phyloP scores from a whole-genome alignment of 2,329 filamentous ascomycete species.

The Talaromyces sp. region DNA sequence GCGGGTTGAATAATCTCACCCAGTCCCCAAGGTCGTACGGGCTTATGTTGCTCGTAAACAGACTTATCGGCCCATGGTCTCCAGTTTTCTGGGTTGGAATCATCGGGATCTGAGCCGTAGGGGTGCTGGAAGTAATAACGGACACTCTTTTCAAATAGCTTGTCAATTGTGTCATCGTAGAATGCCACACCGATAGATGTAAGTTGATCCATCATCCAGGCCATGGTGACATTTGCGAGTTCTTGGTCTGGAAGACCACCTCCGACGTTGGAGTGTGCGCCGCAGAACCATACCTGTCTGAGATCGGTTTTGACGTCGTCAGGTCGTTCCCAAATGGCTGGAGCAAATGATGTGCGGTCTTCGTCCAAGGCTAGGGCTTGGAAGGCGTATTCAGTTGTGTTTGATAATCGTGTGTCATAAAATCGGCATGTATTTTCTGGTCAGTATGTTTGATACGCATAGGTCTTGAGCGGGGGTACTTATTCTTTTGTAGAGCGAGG shows the following conservation, averaged over 20 bases:
- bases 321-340: conserved; percentile 35
- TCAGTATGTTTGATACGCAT: conserved; percentile 2
- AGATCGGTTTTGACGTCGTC: conserved; percentile 34
- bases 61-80: conserved; percentile 12
- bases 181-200: conserved; percentile 19
- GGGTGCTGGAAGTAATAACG: conserved; percentile 14
- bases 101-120: neutral
- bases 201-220: conserved; percentile 51
- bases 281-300: conserved; percentile 53
- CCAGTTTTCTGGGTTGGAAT: neutral
- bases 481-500: conserved; percentile 26
- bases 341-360: conserved; percentile 33
- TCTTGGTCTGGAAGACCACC: conserved; percentile 53
- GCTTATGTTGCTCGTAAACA: conserved; percentile 19
- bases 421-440: conserved; percentile 30
- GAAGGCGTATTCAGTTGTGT: conserved; percentile 36
- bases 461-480: conserved; percentile 5
- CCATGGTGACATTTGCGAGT: conserved; percentile 52
- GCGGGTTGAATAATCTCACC: conserved; percentile 21
- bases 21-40: conserved; percentile 21
- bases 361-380: conserved; percentile 39
- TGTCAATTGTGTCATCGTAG: conserved; percentile 16
- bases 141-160: conserved; percentile 17
- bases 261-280: conserved; percentile 53
- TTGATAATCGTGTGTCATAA: conserved; percentile 34